Base-by-base conservation (phyloP, 345 rosid species). In the Euphorbia tirucalli region DNA sequence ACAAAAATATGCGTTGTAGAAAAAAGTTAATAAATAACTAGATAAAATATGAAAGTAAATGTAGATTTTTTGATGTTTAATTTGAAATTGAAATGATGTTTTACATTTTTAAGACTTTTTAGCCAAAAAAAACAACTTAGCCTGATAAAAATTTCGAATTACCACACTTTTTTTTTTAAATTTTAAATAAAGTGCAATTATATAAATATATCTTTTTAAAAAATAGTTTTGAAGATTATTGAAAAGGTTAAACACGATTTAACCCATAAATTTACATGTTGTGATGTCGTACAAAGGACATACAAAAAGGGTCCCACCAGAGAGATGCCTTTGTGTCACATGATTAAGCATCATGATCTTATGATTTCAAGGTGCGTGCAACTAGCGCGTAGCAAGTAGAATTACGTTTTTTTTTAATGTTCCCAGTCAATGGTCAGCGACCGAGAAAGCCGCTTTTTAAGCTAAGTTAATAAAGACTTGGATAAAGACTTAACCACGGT, bases 401-500 rank as follows among this genome's bases (percentile, higher is more conserved):
- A 28, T 62, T 52, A 21, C 35, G 19, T 5, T 7, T 65, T 15
- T n/a, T n/a, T n/a, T n/a, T 4, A 4, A 10, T 41, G 0, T 37
- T 25, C 48, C 46, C 21, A 72, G 86, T 85, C 88, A 79, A 74
- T 67, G 70, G 88, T 81, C 86, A 83, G 79, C 75, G 11, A 50
- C 56, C 50, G 58, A 67, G 70, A 85, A 85, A 83, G 88, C 84
- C 78, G 71, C 86, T 80, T 82, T 82, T 76, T 49, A 66, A 74
- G 78, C 79, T n/a, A 73, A 69, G 63, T 43, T 64, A 49, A 49
- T 68, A 39, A 66, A 31, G 50, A 27, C 61, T 44, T 0, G 3
- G 55, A 27, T 59, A 1, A 68, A 49, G 13, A 48, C 69, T 58
- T 27, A 71, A 79, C 82, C 66, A 4, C 62, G 79, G 76, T 72